Conservation (phyloP, 371 early-diverging fungal genomes). For the Haplosporangium sp. region DNA sequence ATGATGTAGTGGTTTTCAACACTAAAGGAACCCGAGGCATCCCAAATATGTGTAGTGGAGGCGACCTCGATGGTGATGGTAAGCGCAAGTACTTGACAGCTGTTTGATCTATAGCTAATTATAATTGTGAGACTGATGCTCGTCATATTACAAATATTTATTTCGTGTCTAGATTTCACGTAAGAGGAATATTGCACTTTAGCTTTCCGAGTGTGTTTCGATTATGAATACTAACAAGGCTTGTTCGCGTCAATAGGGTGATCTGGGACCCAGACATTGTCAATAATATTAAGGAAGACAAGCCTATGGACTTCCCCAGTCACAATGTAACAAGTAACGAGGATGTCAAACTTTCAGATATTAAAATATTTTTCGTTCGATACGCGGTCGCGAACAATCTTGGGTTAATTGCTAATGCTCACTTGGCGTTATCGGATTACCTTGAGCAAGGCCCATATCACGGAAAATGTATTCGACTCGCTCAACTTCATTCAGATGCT, state of each 20-base stretch:
- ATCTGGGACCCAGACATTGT: conserved; percentile 80
- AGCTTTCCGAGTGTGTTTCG: background rate
- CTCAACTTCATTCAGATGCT: conserved; percentile 75
- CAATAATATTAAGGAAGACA: conserved; percentile 53
- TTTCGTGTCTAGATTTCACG: conserved; percentile 12
- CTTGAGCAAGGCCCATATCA: conserved; percentile 61
- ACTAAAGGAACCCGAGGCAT: conserved; percentile 79
- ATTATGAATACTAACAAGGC: background rate
- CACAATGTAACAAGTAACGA: conserved; percentile 58
- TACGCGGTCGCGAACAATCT: conserved; percentile 81
- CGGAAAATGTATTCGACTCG: conserved; percentile 69
- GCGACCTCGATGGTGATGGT: conserved; percentile 92
- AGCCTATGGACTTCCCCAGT: conserved; percentile 74
- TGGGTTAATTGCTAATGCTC: conserved; percentile 83
- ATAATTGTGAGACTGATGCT: background rate
- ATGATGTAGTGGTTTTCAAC: conserved; percentile 84
- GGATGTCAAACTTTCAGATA: conserved; percentile 65
- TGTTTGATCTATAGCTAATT: background rate
- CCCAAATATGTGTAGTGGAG: conserved; percentile 85
- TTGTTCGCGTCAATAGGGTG: conserved; percentile 49
- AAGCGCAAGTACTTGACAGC: background rate
- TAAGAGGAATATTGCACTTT: background rate
- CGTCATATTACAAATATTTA: background rate
- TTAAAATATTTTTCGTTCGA: conserved; percentile 79
- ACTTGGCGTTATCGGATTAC: conserved; percentile 77